Conservation (phyloP, 2,329 filamentous ascomycete species). For the Ceratocystis lukuohia region DNA sequence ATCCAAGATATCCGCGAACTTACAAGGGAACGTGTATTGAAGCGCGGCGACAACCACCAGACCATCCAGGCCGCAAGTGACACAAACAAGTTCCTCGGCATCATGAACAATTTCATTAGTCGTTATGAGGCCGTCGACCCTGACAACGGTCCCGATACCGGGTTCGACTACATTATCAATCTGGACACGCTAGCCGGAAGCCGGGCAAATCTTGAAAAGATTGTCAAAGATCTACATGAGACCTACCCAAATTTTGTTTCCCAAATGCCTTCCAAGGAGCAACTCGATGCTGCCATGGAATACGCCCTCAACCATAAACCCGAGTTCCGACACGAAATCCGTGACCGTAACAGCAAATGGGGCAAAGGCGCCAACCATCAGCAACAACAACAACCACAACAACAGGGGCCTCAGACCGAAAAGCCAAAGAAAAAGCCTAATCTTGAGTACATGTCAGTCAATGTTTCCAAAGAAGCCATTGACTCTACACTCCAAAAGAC, state of each 20-base stretch:
- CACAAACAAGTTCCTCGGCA: constrained; percentile 59
- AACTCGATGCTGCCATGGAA: constrained; percentile 68
- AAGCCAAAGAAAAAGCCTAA: constrained; percentile 34
- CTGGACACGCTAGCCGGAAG: constrained; percentile 68
- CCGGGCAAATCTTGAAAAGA: constrained; percentile 69
- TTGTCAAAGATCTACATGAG: constrained; percentile 58
- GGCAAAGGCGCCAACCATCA: constrained; percentile 23
- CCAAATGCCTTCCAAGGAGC: constrained; percentile 54
- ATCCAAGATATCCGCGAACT: constrained; percentile 60
- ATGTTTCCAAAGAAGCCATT: constrained; percentile 33
- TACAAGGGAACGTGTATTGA: constrained; percentile 65
- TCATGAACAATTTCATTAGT: constrained; percentile 88
- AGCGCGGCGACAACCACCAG: constrained; percentile 90
- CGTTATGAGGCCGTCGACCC: constrained; percentile 70
- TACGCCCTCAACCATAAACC: constrained; percentile 65
- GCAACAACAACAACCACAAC: constrained; percentile 24
- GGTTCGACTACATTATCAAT: constrained; percentile 74
- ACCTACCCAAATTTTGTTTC: constrained; percentile 65
- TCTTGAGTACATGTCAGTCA: constrained; percentile 45
- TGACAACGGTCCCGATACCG: constrained; percentile 55
- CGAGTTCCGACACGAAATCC: constrained; percentile 61
- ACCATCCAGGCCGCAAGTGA: constrained; percentile 81
- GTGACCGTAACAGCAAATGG: constrained; percentile 36
- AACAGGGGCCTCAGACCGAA: constrained; percentile 19
- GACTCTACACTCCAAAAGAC: constrained; percentile 50